Percentiles rank a stretch among this genome's conserved stretches.
Conservation (phyloP, 805 yeast species). For the Candida piceae region DNA sequence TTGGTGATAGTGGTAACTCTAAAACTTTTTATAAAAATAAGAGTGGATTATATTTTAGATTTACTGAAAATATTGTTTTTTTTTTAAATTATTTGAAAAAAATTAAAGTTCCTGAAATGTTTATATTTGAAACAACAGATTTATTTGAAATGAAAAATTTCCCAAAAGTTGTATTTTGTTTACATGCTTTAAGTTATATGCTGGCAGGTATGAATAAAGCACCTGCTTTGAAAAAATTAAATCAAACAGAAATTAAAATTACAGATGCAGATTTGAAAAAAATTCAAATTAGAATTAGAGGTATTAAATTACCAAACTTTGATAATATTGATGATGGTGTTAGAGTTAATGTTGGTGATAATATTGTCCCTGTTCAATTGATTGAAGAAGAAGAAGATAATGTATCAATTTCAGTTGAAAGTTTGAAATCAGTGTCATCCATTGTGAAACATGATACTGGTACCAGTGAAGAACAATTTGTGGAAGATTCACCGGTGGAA, state of each 20-base stretch:
- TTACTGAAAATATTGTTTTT: constrained; percentile 86
- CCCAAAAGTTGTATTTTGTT: constrained; percentile 89
- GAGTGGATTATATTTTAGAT: constrained; percentile 65
- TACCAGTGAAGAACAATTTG: neutral
- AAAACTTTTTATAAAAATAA: constrained; percentile 25
- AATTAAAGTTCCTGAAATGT: constrained; percentile 78
- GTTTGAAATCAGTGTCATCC: neutral
- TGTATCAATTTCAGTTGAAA: neutral
- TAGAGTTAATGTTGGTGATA: constrained; percentile 27
- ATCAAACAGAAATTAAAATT: constrained; percentile 54
- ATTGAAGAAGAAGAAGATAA: constrained; percentile 3
- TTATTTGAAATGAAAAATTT: constrained; percentile 86
- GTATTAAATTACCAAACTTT: constrained; percentile 74
- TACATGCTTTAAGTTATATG: constrained; percentile 81
- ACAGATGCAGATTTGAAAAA: constrained; percentile 60
- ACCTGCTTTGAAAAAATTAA: constrained; percentile 57
- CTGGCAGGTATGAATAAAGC: constrained; percentile 54
- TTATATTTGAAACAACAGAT: constrained; percentile 88
- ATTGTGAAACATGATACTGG: too few relatives aligned
- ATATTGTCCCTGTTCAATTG: constrained; percentile 17
- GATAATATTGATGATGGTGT: constrained; percentile 35
- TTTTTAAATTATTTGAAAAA: constrained; percentile 68
- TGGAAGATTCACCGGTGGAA: neutral
- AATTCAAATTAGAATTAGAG: constrained; percentile 66
- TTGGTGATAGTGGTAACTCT: constrained; percentile 33